These are phyloP conservation scores for Pseudomonodictys pantanalensis DNA, from an alignment of 495 filamentous ascomycete genomes.

Conservation along the genomic window DNA sequence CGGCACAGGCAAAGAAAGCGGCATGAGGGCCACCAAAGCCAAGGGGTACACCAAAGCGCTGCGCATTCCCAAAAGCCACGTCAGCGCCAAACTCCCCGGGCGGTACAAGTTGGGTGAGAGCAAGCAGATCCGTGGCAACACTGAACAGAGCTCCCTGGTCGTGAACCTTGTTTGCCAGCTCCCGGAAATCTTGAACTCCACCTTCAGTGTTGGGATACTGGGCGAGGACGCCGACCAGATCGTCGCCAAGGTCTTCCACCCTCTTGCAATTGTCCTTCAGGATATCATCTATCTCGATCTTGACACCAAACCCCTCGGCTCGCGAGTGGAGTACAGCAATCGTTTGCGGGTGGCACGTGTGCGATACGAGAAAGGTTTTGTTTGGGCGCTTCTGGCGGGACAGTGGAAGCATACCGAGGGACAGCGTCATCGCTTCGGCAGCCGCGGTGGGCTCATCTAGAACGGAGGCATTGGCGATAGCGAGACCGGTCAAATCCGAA, in stretches of 20 bases:
- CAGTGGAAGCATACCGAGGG: slow-evolving; percentile 69
- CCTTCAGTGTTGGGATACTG: slow-evolving; percentile 95
- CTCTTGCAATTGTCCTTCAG: slow-evolving; percentile 58
- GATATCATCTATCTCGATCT: slow-evolving; percentile 69
- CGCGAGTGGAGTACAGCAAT: slow-evolving; percentile 80
- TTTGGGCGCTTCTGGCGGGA: slow-evolving; percentile 69
- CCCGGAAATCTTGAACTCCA: slow-evolving; percentile 70
- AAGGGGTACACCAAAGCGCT: slow-evolving; percentile 90
- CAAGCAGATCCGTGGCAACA: slow-evolving; percentile 87
- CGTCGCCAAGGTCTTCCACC: slow-evolving; percentile 72
- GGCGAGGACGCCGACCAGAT: slow-evolving; percentile 84
- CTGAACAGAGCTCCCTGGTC: slow-evolving; percentile 76
- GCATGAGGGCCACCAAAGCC: slow-evolving; percentile 95
- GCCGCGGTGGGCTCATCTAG: slow-evolving; percentile 93
- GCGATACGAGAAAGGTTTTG: slow-evolving; percentile 81
- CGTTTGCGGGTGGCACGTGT: slow-evolving; percentile 84
- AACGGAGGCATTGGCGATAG: slow-evolving; percentile 91
- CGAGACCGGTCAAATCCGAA: slow-evolving; percentile 81
- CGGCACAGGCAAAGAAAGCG: slow-evolving; percentile 91
- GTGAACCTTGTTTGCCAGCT: slow-evolving; percentile 74
- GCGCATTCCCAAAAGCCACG: slow-evolving; percentile 94
- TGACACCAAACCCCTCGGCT: slow-evolving; percentile 91
- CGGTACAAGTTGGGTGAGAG: slow-evolving; percentile 83
- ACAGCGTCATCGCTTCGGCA: slow-evolving; percentile 96
- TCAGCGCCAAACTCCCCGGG: slow-evolving; percentile 97